phyloP scores from a whole-genome alignment of 768 basidiomycete genomes.

The Suillus paluster region DNA sequence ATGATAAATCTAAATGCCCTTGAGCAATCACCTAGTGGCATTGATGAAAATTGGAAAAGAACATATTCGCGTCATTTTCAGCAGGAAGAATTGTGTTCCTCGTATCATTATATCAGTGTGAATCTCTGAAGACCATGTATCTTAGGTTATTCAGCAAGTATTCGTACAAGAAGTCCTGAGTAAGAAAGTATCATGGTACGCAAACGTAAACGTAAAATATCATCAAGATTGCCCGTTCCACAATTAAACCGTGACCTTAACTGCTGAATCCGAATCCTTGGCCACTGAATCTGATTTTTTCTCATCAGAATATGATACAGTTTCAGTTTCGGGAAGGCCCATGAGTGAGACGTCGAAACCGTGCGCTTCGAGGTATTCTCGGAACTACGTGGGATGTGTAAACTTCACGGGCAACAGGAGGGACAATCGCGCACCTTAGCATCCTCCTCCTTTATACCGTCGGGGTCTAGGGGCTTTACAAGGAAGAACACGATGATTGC shows the following conservation, averaged over 20 bases:
- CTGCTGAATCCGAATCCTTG: conserved; percentile 7
- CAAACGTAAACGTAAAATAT: neutral
- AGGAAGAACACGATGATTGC: conserved; percentile 75
- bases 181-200: neutral
- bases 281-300: conserved; percentile 19
- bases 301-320: conserved; percentile 20
- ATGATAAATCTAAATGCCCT: neutral
- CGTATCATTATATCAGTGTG: neutral
- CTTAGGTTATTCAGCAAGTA: neutral
- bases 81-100: neutral
- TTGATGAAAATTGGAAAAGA: no score
- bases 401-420: neutral
- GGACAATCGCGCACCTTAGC: conserved; percentile 46
- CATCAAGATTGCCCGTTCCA: neutral
- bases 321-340: conserved; percentile 51
- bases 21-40: neutral
- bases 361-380: conserved; percentile 75
- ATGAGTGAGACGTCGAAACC: conserved; percentile 81
- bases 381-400: conserved; percentile 55
- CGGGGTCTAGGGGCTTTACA: conserved; percentile 72
- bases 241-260: conserved; percentile 15
- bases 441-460: conserved; percentile 84
- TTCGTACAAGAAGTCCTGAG: neutral
- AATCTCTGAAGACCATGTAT: neutral
- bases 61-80: neutral